Conservation (phyloP, 148 eudicot species). For the Silene conica region DNA sequence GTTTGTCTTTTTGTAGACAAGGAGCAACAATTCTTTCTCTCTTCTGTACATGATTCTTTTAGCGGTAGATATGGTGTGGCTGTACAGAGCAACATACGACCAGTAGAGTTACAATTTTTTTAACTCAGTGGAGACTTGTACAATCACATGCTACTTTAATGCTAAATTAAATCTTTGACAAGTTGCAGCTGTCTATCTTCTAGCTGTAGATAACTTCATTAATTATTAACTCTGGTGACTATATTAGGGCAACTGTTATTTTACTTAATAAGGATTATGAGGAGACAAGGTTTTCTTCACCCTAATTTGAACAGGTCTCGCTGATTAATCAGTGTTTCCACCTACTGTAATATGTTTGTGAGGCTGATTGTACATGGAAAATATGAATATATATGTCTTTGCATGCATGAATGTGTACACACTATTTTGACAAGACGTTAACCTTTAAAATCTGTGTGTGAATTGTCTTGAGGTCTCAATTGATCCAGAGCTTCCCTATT, state of each 20-base stretch:
- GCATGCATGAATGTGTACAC: neutral
- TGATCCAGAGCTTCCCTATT: constrained; percentile 3
- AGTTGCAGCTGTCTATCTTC: neutral
- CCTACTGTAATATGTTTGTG: neutral
- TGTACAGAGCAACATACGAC: neutral
- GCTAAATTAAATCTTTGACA: neutral
- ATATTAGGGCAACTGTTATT: neutral
- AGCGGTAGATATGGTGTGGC: neutral
- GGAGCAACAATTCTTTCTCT: neutral
- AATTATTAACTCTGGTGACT: neutral
- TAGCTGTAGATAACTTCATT: neutral
- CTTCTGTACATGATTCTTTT: neutral
- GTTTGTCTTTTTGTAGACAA: neutral
- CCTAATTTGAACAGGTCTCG: neutral
- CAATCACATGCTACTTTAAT: neutral
- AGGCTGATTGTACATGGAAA: neutral
- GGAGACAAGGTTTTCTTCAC: neutral
- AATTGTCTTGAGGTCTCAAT: constrained; percentile 1
- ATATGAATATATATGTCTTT: neutral
- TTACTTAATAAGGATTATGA: neutral
- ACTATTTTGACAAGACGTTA: neutral
- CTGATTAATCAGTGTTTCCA: neutral
- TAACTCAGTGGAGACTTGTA: neutral
- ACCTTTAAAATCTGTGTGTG: neutral
- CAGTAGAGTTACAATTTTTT: neutral